phyloP scores from a whole-genome alignment of 805 yeast species.

The Sugiyamaella smithiae region DNA sequence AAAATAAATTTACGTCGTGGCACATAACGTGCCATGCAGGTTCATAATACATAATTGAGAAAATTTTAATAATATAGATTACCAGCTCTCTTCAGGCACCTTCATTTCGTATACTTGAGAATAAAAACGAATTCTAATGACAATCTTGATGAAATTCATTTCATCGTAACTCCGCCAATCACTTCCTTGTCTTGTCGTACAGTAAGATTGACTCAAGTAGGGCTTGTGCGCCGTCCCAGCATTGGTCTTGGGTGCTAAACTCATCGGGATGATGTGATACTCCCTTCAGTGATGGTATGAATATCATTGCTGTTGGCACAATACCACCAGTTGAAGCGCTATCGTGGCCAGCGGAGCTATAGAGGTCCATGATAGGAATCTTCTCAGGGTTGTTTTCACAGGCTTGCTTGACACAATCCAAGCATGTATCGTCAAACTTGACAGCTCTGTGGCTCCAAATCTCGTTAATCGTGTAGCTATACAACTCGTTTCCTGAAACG shows the following conservation, averaged over 20 bases:
- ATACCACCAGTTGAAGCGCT: background rate
- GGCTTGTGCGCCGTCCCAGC: conserved; percentile 1
- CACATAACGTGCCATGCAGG: too few species aligned
- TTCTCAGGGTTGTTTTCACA: background rate
- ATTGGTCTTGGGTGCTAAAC: background rate
- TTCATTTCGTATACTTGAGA: too few species aligned
- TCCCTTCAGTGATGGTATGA: background rate
- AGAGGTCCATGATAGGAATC: background rate
- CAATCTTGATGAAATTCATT: too few species aligned
- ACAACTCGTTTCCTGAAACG: background rate
- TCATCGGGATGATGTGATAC: background rate
- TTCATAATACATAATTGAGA: too few species aligned
- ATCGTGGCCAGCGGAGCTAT: background rate
- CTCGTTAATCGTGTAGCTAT: background rate
- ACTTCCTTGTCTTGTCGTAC: background rate
- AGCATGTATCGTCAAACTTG: background rate
- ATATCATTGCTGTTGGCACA: background rate
- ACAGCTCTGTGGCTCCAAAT: background rate
- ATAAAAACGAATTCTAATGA: too few species aligned
- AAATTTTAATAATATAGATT: too few species aligned
- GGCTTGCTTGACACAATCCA: background rate
- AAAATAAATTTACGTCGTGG: too few species aligned
- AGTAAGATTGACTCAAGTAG: background rate
- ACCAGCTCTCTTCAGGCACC: too few species aligned
- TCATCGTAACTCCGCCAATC: too few species aligned